Percentiles rank a stretch among this genome's conserved stretches.
Conservation (phyloP, 2,329 filamentous ascomycete species). For the Thermoascus crustaceus region DNA sequence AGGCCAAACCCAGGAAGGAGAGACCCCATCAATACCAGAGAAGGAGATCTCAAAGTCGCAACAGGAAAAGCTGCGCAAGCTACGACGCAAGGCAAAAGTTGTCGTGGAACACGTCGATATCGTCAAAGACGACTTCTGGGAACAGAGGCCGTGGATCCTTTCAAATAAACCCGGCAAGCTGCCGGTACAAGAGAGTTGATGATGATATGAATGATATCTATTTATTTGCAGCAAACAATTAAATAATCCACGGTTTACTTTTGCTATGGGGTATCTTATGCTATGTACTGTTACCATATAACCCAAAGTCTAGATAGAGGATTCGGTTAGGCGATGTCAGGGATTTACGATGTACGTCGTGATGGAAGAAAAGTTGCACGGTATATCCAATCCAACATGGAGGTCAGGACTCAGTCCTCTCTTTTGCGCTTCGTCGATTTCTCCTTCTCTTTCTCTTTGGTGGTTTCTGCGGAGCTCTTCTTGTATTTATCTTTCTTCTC, state of each 20-base stretch:
- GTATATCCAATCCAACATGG: too few relatives aligned
- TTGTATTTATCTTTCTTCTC: slow-evolving; percentile 14
- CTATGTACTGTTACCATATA: too few relatives aligned
- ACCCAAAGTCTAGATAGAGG: too few relatives aligned
- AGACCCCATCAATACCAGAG: slow-evolving; percentile 24
- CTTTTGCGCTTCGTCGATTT: slow-evolving; percentile 30
- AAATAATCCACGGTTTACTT: too few relatives aligned
- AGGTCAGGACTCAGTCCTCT: too few relatives aligned
- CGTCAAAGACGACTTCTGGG: slow-evolving; percentile 94
- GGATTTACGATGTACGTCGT: neutral
- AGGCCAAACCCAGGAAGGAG: slow-evolving; percentile 37
- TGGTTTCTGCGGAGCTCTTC: slow-evolving; percentile 22
- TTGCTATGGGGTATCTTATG: neutral
- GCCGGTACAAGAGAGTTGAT: slow-evolving; percentile 41
- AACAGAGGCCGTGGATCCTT: slow-evolving; percentile 72
- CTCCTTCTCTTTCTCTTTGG: slow-evolving; percentile 16
- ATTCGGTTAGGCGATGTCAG: too few relatives aligned
- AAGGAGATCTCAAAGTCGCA: slow-evolving; percentile 65
- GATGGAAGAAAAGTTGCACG: too few relatives aligned
- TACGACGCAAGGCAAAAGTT: slow-evolving; percentile 69
- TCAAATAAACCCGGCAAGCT: slow-evolving; percentile 65
- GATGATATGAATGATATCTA: too few relatives aligned
- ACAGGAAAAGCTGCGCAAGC: slow-evolving; percentile 72
- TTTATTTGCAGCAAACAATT: too few relatives aligned
- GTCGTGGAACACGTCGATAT: slow-evolving; percentile 83